These are phyloP conservation scores for Dioszegia aurantiaca DNA, from an alignment of 768 basidiomycete genomes.

Conservation along the genomic window DNA sequence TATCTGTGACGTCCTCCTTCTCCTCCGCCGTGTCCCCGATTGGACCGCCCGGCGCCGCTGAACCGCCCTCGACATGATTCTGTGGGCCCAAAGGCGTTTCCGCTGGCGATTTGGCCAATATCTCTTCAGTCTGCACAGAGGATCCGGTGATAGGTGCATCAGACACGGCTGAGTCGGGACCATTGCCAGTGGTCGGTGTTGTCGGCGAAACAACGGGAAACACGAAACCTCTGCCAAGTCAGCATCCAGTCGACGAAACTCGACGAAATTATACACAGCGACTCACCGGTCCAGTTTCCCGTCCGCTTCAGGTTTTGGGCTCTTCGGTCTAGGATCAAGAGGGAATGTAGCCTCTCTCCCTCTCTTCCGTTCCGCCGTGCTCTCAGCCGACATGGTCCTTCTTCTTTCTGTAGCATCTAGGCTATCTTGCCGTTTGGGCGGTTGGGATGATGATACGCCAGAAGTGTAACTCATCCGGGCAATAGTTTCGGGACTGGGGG, in stretches of 20 bases:
- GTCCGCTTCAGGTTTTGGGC: conserved; percentile 50
- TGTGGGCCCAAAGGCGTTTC: no score
- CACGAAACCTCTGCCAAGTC: conserved; percentile 40
- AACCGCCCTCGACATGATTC: no score
- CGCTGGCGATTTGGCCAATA: background rate
- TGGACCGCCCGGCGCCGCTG: no score
- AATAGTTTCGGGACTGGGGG: conserved; percentile 49
- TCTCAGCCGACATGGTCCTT: conserved; percentile 2
- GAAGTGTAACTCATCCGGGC: conserved; percentile 48
- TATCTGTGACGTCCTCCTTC: background rate
- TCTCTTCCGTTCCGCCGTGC: conserved; percentile 11
- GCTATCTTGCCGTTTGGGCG: conserved; percentile 9
- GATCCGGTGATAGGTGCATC: conserved; percentile 3
- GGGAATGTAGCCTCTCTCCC: conserved; percentile 26
- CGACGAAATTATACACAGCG: no score
- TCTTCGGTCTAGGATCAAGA: conserved; percentile 33
- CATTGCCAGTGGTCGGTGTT: conserved; percentile 5
- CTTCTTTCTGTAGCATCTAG: background rate
- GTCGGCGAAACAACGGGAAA: conserved; percentile 34
- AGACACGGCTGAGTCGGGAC: background rate
- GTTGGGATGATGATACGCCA: conserved; percentile 2
- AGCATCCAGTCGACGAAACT: background rate
- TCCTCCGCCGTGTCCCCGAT: background rate
- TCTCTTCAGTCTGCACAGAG: background rate
- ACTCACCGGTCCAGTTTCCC: conserved; percentile 50